Evolutionary conservation across 2,329 filamentous ascomycete genomes (phyloP).

Genomic region (Cytospora chrysosperma): DNA sequence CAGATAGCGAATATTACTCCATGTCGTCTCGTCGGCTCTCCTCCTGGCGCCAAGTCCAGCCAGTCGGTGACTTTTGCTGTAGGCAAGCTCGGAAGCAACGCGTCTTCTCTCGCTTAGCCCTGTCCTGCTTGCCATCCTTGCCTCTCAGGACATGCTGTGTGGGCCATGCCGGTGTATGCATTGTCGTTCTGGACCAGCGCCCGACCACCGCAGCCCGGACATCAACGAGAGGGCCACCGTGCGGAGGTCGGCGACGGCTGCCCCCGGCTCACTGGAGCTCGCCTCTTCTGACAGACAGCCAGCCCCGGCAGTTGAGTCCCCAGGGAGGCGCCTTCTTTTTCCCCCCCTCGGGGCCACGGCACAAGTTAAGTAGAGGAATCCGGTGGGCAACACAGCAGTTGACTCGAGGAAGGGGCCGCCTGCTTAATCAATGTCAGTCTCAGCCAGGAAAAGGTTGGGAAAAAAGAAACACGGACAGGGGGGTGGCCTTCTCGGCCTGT

Average conservation of each 20-base stretch:
- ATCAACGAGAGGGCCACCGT: neutral
- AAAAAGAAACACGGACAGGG: too few relatives aligned
- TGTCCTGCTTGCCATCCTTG: neutral
- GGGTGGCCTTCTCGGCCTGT: neutral
- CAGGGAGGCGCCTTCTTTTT: conserved; percentile 1
- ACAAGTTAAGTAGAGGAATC: neutral
- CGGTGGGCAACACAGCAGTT: conserved; percentile 14
- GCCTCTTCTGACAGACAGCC: conserved; percentile 16
- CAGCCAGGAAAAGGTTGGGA: neutral
- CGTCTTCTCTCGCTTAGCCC: too few relatives aligned
- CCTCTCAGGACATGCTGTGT: neutral
- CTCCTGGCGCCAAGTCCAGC: neutral
- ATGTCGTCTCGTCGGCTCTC: neutral
- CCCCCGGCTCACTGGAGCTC: conserved; percentile 9
- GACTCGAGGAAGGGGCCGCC: neutral
- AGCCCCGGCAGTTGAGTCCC: neutral
- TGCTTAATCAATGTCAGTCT: neutral
- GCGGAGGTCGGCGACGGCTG: conserved; percentile 17
- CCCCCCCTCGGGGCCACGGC: neutral
- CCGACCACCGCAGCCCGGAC: neutral
- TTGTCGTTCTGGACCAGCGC: too few relatives aligned
- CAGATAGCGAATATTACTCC: neutral
- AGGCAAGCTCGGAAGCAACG: neutral
- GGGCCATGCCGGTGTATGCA: too few relatives aligned
- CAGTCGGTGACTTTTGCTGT: neutral